phyloP scores from a whole-genome alignment of 2,329 filamentous ascomycete genomes.

The Leptosphaerulina australis region DNA sequence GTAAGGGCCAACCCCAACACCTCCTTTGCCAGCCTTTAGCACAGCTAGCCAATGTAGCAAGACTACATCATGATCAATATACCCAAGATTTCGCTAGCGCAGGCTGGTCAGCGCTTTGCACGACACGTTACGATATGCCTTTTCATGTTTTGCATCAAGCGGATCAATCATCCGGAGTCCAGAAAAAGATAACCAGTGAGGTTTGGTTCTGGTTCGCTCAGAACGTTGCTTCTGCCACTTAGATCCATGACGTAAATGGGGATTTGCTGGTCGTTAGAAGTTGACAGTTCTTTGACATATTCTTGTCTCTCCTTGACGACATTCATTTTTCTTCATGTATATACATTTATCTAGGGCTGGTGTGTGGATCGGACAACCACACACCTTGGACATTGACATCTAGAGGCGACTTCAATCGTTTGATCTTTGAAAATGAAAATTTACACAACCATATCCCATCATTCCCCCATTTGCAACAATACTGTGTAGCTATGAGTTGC shows the following conservation, averaged over 20 bases:
- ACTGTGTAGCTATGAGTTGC: constrained; percentile 8
- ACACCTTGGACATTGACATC: constrained; percentile 20
- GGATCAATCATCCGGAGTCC: constrained; percentile 32
- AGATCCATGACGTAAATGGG: constrained; percentile 33
- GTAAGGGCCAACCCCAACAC: constrained; percentile 25
- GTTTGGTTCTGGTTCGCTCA: constrained; percentile 22
- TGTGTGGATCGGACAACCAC: constrained; percentile 28
- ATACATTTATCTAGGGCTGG: constrained; percentile 22
- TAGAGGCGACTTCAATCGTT: constrained; percentile 19
- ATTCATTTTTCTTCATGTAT: constrained; percentile 33
- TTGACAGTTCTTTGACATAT: constrained; percentile 18
- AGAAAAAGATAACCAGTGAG: constrained; percentile 25
- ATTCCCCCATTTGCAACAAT: constrained; percentile 17
- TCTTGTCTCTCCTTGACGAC: constrained; percentile 40
- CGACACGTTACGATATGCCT: constrained; percentile 42
- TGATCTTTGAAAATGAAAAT: constrained; percentile 19
- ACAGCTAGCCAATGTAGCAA: constrained; percentile 24
- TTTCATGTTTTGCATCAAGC: constrained; percentile 30
- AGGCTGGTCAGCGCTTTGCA: constrained; percentile 51
- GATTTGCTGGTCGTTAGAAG: constrained; percentile 17
- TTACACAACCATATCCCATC: not conserved
- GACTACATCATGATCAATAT: constrained; percentile 33
- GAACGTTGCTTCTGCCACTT: constrained; percentile 15
- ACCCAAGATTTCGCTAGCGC: constrained; percentile 47
- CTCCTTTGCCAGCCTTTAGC: constrained; percentile 30